phyloP scores from a whole-genome alignment of 257 asterid genomes.

The Capsicum chinense region DNA sequence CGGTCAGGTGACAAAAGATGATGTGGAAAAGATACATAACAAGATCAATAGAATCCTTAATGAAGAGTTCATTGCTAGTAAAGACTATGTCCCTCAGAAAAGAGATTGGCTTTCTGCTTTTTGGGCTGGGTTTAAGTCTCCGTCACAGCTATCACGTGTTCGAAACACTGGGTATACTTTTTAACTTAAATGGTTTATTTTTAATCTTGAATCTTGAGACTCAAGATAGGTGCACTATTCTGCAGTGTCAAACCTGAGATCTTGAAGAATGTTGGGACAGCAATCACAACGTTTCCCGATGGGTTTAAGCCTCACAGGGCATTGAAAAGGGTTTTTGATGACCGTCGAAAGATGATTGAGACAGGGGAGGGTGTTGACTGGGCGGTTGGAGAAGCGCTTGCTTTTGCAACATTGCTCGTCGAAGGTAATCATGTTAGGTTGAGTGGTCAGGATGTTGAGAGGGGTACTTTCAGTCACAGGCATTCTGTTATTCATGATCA shows the following conservation, averaged over 20 bases:
- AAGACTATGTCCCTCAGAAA: conserved; percentile 41
- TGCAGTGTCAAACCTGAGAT: conserved; percentile 43
- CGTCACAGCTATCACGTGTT: conserved; percentile 45
- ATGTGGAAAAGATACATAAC: conserved; percentile 35
- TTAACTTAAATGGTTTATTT: not conserved
- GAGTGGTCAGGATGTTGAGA: conserved; percentile 47
- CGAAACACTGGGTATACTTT: conserved; percentile 43
- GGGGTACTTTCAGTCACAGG: conserved; percentile 45
- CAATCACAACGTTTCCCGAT: conserved; percentile 42
- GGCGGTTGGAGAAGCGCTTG: conserved; percentile 45
- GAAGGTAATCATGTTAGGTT: conserved; percentile 46
- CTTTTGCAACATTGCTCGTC: conserved; percentile 44
- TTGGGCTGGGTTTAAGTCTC: conserved; percentile 45
- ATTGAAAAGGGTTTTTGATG: conserved; percentile 35
- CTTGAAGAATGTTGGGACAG: conserved; percentile 39
- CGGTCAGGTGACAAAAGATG: conserved; percentile 39
- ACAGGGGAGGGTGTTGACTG: conserved; percentile 46
- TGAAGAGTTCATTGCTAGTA: conserved; percentile 44
- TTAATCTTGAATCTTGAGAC: conserved; percentile 18
- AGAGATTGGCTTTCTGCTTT: conserved; percentile 45
- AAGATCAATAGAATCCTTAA: conserved; percentile 38
- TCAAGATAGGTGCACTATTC: conserved; percentile 1
- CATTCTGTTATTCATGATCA: conserved; percentile 45
- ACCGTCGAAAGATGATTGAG: conserved; percentile 45
- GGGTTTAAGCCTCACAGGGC: conserved; percentile 41